These are phyloP conservation scores for Aspergillus ochraceus DNA, from an alignment of 2,329 filamentous ascomycete species.

Conservation along the genomic window DNA sequence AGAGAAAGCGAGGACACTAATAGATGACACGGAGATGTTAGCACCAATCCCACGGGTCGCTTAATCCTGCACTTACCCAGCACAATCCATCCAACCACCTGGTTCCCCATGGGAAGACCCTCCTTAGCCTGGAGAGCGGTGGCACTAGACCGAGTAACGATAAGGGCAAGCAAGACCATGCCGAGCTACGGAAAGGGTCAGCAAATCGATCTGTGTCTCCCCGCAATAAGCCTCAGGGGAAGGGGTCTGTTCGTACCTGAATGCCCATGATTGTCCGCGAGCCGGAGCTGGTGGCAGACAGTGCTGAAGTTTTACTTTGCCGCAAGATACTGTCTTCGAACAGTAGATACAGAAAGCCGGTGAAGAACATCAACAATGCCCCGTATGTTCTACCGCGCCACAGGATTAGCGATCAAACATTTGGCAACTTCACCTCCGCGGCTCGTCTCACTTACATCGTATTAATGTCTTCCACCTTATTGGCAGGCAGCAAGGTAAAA, in stretches of 20 bases:
- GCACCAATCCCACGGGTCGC: neutral
- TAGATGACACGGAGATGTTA: neutral
- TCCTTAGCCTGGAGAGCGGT: constrained; percentile 79
- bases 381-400: constrained; percentile 62
- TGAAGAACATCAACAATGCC: constrained; percentile 71
- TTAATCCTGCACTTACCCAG: constrained; percentile 55
- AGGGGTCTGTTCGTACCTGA: constrained; percentile 36
- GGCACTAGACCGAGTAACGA: constrained; percentile 85
- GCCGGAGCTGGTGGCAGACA: constrained; percentile 25
- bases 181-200: constrained; percentile 57
- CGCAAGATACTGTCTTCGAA: constrained; percentile 68
- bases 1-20: constrained; percentile 71
- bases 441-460: constrained; percentile 63
- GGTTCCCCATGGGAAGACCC: constrained; percentile 83
- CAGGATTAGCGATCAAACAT: constrained; percentile 6
- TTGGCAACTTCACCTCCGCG: neutral
- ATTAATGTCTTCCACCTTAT: constrained; percentile 75
- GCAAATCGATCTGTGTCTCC: neutral
- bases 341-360: constrained; percentile 75
- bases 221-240: neutral
- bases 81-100: constrained; percentile 80
- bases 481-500: constrained; percentile 85
- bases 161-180: constrained; percentile 74
- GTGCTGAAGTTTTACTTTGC: constrained; percentile 35
- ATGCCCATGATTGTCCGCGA: constrained; percentile 48